Conservation (phyloP, 2,329 filamentous ascomycete species). For the Talaromyces verruculosus region DNA sequence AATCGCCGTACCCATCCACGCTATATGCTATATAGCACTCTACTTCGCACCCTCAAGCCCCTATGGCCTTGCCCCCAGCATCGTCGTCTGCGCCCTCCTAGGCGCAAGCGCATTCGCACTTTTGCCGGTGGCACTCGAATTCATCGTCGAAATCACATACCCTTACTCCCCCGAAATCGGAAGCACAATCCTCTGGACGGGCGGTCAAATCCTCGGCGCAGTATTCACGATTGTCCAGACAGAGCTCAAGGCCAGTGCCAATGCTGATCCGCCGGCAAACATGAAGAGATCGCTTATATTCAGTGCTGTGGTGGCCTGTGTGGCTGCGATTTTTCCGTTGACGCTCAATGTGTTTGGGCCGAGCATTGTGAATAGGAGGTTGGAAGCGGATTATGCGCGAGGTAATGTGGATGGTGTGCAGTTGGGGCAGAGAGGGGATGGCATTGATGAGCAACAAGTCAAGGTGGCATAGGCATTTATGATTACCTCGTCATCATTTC, state of each 20-base stretch:
- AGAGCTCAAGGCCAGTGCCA: constrained; percentile 58
- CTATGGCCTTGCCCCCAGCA: constrained; percentile 56
- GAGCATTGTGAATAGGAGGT: constrained; percentile 39
- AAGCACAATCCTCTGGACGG: constrained; percentile 78
- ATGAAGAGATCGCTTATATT: constrained; percentile 78
- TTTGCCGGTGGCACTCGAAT: constrained; percentile 82
- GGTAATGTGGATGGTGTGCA: background rate
- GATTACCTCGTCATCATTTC: background rate
- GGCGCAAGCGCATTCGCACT: constrained; percentile 79
- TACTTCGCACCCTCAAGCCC: constrained; percentile 73
- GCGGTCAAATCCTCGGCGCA: constrained; percentile 81
- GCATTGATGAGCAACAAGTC: background rate
- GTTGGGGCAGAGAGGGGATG: background rate
- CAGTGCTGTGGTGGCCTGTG: constrained; percentile 68
- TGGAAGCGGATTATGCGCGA: constrained; percentile 35
- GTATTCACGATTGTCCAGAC: constrained; percentile 82
- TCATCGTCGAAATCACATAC: constrained; percentile 80
- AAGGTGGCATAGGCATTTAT: background rate
- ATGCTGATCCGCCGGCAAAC: constrained; percentile 62
- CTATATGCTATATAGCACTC: constrained; percentile 70
- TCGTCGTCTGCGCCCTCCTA: constrained; percentile 70
- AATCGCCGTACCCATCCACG: constrained; percentile 71
- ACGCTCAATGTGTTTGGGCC: constrained; percentile 69
- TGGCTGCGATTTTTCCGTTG: constrained; percentile 66
- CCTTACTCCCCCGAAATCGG: constrained; percentile 84